phyloP scores from a whole-genome alignment of 306 rosid genomes.

The Benincasa hispida region DNA sequence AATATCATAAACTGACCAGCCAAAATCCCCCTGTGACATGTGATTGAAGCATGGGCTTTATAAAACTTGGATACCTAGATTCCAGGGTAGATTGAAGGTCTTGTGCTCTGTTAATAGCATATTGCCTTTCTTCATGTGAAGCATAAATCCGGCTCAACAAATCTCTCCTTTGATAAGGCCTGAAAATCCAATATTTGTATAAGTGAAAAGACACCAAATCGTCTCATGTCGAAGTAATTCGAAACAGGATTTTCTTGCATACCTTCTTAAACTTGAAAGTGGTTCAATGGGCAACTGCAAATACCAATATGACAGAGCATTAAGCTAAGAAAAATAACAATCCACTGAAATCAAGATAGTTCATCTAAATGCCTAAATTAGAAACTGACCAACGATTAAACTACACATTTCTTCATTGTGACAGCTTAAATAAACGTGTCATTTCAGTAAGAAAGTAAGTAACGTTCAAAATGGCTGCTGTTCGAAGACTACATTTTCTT shows the following conservation, averaged over 20 bases:
- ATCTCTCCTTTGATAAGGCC: conserved; percentile 25
- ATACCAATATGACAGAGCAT: background rate
- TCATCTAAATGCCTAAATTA: background rate
- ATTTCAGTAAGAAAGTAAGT: background rate
- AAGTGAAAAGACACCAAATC: background rate
- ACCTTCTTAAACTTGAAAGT: conserved; percentile 24
- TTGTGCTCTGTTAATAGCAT: conserved; percentile 30
- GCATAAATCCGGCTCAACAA: conserved; percentile 33
- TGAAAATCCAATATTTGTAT: background rate
- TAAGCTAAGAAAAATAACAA: background rate
- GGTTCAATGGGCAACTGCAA: conserved; percentile 28
- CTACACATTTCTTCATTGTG: background rate
- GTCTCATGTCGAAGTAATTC: background rate
- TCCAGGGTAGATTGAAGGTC: conserved; percentile 22
- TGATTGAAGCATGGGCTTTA: conserved; percentile 44
- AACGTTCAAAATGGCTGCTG: background rate
- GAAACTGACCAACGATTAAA: background rate
- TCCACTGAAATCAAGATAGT: background rate
- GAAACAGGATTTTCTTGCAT: background rate
- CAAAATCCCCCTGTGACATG: conserved; percentile 50
- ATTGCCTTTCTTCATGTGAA: conserved; percentile 22
- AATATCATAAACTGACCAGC: conserved; percentile 26
- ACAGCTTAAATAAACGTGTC: background rate
- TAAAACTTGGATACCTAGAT: conserved; percentile 22
- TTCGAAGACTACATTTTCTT: background rate